These are phyloP conservation scores for Fusarium graminum DNA, from an alignment of 2,329 filamentous ascomycete species.

Conservation along the genomic window DNA sequence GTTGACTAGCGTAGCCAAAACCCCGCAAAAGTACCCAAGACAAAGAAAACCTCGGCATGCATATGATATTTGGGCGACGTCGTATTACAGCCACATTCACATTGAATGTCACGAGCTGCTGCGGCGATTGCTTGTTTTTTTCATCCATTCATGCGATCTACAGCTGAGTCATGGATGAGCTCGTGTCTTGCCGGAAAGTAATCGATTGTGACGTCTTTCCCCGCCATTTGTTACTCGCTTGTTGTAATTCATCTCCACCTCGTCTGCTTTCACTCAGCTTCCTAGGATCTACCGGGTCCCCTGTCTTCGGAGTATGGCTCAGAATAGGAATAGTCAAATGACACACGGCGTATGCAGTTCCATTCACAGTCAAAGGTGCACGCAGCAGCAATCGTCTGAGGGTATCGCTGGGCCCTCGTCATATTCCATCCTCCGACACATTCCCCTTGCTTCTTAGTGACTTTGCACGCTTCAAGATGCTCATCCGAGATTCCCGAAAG, in stretches of 20 bases:
- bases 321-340: slow-evolving; percentile 24
- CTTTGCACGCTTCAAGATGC: slow-evolving; percentile 46
- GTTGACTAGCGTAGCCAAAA: slow-evolving; percentile 16
- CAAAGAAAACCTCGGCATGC: slow-evolving; percentile 45
- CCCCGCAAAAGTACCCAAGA: slow-evolving; percentile 34
- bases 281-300: background rate
- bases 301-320: slow-evolving; percentile 18
- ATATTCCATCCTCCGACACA: slow-evolving; percentile 9
- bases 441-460: background rate
- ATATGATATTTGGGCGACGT: slow-evolving; percentile 45
- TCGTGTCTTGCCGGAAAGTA: background rate
- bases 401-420: slow-evolving; percentile 1
- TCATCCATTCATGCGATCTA: background rate
- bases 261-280: slow-evolving; percentile 19
- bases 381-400: slow-evolving; percentile 2
- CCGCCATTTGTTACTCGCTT: background rate
- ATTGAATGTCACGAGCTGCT: slow-evolving; percentile 16
- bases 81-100: slow-evolving; percentile 18
- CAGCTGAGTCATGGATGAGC: background rate
- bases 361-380: background rate
- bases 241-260: background rate
- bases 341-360: slow-evolving; percentile 1
- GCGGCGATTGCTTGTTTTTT: background rate
- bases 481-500: slow-evolving; percentile 52
- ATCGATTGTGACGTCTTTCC: slow-evolving; percentile 17